A percentile compares a stretch with the other conserved stretches of the same genome.
Conservation (phyloP, 2,329 filamentous ascomycete species). For the Sporothrix globosa region DNA sequence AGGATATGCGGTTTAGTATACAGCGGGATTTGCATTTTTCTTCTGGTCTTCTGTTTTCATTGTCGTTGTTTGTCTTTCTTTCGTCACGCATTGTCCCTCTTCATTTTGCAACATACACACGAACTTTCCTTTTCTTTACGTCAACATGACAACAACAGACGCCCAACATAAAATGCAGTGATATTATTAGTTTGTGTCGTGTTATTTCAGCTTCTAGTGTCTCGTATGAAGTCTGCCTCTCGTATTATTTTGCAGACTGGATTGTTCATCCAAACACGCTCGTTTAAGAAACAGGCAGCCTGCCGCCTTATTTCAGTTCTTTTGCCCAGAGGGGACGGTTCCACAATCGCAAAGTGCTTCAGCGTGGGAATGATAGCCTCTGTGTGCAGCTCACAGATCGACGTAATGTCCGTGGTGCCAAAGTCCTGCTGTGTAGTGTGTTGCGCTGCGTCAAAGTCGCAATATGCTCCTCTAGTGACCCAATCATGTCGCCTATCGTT, state of each 20-base stretch:
- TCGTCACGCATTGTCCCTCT: not conserved
- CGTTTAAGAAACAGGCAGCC: constrained; percentile 10
- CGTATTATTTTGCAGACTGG: not conserved
- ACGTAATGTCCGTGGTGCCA: not conserved
- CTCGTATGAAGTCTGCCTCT: not conserved
- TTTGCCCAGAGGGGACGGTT: no score
- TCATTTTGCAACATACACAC: constrained; percentile 18
- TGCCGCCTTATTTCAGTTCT: not conserved
- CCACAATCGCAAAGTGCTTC: no score
- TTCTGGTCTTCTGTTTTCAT: not conserved
- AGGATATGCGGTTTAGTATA: constrained; percentile 1
- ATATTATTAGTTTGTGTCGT: constrained; percentile 1
- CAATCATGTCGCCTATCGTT: no score
- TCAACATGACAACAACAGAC: not conserved
- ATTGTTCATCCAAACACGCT: not conserved
- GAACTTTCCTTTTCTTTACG: not conserved
- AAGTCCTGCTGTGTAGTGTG: not conserved
- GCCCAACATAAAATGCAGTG: not conserved
- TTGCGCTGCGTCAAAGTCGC: not conserved
- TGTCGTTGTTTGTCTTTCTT: not conserved
- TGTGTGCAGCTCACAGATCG: no score
- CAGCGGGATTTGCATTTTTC: constrained; percentile 22
- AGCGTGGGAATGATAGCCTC: no score
- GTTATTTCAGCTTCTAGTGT: not conserved
- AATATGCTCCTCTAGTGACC: not conserved